Base-by-base conservation (phyloP, 139 green algal species). In the Picochlorum sp. region DNA sequence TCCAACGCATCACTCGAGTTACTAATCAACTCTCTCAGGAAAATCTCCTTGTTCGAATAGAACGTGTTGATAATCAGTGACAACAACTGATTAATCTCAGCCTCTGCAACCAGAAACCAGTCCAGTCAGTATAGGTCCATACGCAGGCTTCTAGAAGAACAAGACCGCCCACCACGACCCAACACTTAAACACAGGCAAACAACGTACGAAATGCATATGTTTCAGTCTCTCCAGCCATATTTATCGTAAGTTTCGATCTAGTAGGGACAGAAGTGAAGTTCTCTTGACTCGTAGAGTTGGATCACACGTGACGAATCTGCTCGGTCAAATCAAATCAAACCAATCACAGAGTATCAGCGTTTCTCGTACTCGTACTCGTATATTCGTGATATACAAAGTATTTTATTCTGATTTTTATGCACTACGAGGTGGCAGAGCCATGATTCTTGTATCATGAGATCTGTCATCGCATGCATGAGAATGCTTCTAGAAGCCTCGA, bases 71-170 rank as follows among this genome's bases (percentile, higher is more conserved):
- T 96, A 68, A 97, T 97, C 65, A 99, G 81, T 9, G 84, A 95
- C 51, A 99, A 81, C 63, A 99, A 86, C 88, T 99, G 94, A 77
- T 99, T 99, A 71, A 99, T 99, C 76, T 99, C 94, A 15, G 91
- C 92, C 85, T 96, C 44, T 65, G 49, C 57, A 47, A 24, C 15
- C 9, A 24, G 14, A 54, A 54, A 21, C 47, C 47, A 54, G 6
- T 21, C 47, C 4, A 21, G 18, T 21, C 47, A 20, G 47, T 21
- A 20, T 1, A 51, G 16, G 16, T 51, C 45, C 16, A 51, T 20
- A 15, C 14, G 45, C 15, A 20, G 47, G 18, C 47, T 21, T 26
- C n/a, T 21, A 21, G n/a, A 21, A 54, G n/a, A 21, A 54, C 47
- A 54, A 21, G 47, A 54, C 47, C 47, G n/a, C 16, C 47, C 47